A percentile compares a stretch with the other conserved stretches of the same genome.
These are phyloP conservation scores for Athelia psychrophila DNA, from an alignment of 1,284 basidiomycete genomes.

Conservation along the genomic window DNA sequence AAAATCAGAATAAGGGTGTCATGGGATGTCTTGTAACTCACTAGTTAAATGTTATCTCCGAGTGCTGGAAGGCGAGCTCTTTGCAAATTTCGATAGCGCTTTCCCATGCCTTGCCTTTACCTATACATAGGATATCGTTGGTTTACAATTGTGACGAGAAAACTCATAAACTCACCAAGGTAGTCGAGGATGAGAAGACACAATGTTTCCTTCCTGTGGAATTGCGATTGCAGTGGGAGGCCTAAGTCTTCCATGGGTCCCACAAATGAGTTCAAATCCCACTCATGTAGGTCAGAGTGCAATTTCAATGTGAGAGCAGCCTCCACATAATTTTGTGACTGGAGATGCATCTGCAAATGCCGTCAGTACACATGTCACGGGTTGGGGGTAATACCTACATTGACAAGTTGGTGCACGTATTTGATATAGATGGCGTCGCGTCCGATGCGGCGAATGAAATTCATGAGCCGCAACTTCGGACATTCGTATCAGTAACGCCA, in stretches of 20 bases:
- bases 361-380: conserved; percentile 9
- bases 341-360: conserved; percentile 67
- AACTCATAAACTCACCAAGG: conserved; percentile 50
- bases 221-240: conserved; percentile 90
- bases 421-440: conserved; percentile 90
- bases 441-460: conserved; percentile 85
- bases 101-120: conserved; percentile 96
- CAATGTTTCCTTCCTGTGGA: conserved; percentile 91
- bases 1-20: conserved; percentile 6
- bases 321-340: conserved; percentile 88
- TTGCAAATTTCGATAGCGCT: conserved; percentile 91
- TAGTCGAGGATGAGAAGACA: conserved; percentile 86
- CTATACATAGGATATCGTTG: conserved; percentile 33
- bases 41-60: conserved; percentile 89
- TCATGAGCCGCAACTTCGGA: conserved; percentile 81
- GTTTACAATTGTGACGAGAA: conserved; percentile 5
- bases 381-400: conserved; percentile 46
- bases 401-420: conserved; percentile 93
- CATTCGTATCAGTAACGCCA: no score
- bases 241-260: conserved; percentile 85
- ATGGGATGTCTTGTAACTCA: conserved; percentile 34
- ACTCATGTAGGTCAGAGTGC: conserved; percentile 92
- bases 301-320: conserved; percentile 91
- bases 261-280: conserved; percentile 79
- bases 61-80: conserved; percentile 83